phyloP scores from a whole-genome alignment of 2,329 filamentous ascomycete species.

The Sporothrix sp. region DNA sequence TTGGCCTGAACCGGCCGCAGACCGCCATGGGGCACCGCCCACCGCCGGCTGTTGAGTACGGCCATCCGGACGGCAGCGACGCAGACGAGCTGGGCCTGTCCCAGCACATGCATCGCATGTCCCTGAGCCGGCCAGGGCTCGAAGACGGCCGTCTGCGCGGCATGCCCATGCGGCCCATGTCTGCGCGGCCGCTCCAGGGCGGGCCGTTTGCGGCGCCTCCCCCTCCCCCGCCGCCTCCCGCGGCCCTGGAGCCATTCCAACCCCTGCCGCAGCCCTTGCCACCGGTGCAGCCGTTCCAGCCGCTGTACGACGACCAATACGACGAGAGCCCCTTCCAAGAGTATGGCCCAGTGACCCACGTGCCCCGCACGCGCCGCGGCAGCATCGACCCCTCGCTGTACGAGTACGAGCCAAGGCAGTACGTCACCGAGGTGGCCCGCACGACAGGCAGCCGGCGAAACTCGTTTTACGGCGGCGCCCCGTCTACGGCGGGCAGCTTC shows the following conservation, averaged over 20 bases:
- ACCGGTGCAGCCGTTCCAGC: background rate
- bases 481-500: conserved; percentile 25
- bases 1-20: conserved; percentile 24
- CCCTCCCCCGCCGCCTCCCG: conserved; percentile 12
- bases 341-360: conserved; percentile 21
- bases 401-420: conserved; percentile 29
- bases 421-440: conserved; percentile 31
- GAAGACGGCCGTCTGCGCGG: conserved; percentile 33
- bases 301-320: conserved; percentile 29
- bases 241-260: conserved; percentile 14
- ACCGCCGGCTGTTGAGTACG: conserved; percentile 24
- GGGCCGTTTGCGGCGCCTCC: conserved; percentile 25
- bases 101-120: conserved; percentile 32
- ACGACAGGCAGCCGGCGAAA: conserved; percentile 26
- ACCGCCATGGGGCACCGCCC: conserved; percentile 31
- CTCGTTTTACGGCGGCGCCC: conserved; percentile 33
- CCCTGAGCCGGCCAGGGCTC: conserved; percentile 30
- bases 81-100: conserved; percentile 26
- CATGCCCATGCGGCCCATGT: conserved; percentile 40
- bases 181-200: conserved; percentile 25
- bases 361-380: conserved; percentile 22
- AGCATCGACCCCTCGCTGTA: conserved; percentile 31
- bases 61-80: conserved; percentile 31
- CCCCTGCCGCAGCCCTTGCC: background rate
- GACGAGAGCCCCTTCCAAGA: conserved; percentile 32